Conservation (phyloP, 1,139 yeast species). For the Saccharomyces pastorianus region DNA sequence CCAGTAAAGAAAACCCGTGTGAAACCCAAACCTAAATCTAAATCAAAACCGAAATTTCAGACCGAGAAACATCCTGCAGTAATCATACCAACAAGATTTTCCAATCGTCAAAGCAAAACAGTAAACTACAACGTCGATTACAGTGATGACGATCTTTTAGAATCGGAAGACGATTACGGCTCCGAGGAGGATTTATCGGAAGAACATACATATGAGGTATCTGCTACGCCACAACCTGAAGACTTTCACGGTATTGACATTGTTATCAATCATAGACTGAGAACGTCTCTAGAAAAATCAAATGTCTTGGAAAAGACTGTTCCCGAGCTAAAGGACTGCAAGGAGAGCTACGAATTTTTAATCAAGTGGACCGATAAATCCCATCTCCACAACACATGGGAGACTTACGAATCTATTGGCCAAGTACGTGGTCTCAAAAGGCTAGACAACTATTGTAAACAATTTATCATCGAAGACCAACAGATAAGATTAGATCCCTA, state of each 20-base stretch:
- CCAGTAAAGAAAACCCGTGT: too few species aligned
- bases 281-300: constrained; percentile 17
- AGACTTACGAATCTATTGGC: constrained; percentile 50
- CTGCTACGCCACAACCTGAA: constrained; percentile 25
- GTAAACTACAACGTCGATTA: constrained; percentile 73
- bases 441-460: constrained; percentile 78
- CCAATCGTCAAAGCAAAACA: constrained; percentile 61
- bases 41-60: neutral
- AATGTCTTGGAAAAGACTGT: constrained; percentile 32
- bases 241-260: constrained; percentile 34
- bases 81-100: constrained; percentile 48
- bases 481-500: constrained; percentile 69
- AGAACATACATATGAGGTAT: constrained; percentile 23
- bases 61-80: constrained; percentile 11
- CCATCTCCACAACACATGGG: constrained; percentile 96
- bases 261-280: constrained; percentile 33
- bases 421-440: constrained; percentile 64
- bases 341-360: constrained; percentile 51
- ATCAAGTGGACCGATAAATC: constrained; percentile 86
- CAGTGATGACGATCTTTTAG: constrained; percentile 50
- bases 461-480: constrained; percentile 63
- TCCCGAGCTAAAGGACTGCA: constrained; percentile 43
- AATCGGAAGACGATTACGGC: constrained; percentile 42
- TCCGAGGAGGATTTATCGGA: constrained; percentile 15
- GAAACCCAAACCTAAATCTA: too few species aligned